A percentile compares a stretch with the other conserved stretches of the same genome.
phyloP scores from a whole-genome alignment of 176 grass and related monocot species.

The Canna indica region DNA sequence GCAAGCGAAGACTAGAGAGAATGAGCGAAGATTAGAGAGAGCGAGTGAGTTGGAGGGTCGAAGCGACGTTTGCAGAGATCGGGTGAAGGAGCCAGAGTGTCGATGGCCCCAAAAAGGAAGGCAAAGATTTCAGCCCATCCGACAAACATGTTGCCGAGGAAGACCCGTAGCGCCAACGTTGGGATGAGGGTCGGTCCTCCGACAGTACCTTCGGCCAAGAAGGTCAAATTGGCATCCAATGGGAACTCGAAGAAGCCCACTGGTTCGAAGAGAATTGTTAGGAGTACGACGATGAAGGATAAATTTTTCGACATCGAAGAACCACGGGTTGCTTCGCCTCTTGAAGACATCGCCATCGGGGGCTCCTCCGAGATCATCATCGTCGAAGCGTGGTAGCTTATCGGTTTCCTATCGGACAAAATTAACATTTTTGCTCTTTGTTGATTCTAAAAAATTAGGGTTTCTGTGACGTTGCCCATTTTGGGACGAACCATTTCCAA shows the following conservation, averaged over 20 bases:
- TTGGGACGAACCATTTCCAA: too few relatives aligned
- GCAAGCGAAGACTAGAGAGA: too few relatives aligned
- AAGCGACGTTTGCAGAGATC: background rate
- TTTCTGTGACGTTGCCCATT: too few relatives aligned
- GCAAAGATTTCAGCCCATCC: conserved; percentile 6
- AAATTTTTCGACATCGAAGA: background rate
- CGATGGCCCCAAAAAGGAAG: conserved; percentile 43
- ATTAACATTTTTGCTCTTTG: too few relatives aligned
- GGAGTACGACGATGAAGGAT: conserved; percentile 3
- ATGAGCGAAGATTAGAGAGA: background rate
- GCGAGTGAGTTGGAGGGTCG: background rate
- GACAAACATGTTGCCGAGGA: conserved; percentile 19
- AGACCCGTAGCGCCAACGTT: conserved; percentile 31
- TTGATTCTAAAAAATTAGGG: too few relatives aligned
- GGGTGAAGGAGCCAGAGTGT: background rate
- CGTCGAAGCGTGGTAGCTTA: conserved; percentile 38
- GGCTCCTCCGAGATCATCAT: conserved; percentile 21
- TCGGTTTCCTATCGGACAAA: background rate
- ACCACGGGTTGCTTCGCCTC: background rate
- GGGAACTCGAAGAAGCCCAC: background rate
- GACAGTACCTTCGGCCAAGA: conserved; percentile 8
- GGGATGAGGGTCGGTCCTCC: conserved; percentile 17
- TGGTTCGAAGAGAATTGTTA: background rate
- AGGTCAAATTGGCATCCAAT: background rate
- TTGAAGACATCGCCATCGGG: too few relatives aligned